Evolutionary conservation across 306 rosid species (phyloP).

Genomic region (Rubus idaeus): DNA sequence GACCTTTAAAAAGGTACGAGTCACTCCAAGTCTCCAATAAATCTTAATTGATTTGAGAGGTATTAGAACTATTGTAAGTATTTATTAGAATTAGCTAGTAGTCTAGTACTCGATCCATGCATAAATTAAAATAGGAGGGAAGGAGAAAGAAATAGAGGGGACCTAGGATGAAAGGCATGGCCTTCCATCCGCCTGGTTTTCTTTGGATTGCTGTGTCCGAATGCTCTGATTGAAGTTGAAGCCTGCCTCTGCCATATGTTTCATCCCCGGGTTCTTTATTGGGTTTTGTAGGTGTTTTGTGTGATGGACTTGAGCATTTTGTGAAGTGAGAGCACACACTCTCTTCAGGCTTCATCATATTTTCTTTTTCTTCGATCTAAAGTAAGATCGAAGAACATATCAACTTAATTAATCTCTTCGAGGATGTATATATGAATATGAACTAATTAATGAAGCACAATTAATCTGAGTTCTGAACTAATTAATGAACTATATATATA

Average conservation of each 20-base stretch:
- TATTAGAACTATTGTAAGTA: no score
- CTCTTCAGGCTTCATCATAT: background rate
- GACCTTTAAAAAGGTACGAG: no score
- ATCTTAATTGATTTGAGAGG: no score
- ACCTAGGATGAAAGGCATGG: constrained; percentile 86
- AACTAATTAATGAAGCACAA: no score
- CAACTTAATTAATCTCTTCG: background rate
- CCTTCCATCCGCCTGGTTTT: constrained; percentile 86
- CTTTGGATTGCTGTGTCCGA: constrained; percentile 11
- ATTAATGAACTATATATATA: no score
- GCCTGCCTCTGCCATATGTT: background rate
- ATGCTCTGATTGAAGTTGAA: constrained; percentile 14
- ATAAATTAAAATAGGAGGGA: background rate
- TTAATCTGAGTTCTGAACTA: no score
- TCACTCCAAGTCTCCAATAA: no score
- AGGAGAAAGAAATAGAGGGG: constrained; percentile 18
- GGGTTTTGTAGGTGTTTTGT: background rate
- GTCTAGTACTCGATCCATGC: no score
- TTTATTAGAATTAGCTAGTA: no score
- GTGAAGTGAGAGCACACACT: background rate
- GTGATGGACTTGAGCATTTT: background rate
- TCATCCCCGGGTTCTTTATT: background rate
- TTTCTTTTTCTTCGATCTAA: background rate
- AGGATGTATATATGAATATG: background rate
- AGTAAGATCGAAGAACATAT: background rate